These are phyloP conservation scores for Aspergillus ochraceus DNA, from an alignment of 2,329 filamentous ascomycete genomes.

Conservation along the genomic window DNA sequence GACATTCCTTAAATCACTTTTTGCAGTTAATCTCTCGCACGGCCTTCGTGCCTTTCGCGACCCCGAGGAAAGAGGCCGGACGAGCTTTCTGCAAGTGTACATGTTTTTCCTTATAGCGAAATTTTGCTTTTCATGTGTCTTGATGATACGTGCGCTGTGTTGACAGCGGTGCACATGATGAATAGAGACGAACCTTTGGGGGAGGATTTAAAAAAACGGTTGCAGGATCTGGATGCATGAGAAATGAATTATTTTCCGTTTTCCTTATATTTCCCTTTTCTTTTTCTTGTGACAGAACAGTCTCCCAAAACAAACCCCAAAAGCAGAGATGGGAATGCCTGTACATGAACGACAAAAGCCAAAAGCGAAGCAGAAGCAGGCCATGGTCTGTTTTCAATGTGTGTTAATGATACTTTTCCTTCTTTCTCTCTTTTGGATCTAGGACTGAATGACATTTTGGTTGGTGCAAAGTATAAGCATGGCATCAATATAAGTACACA, in stretches of 20 bases:
- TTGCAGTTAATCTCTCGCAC: not conserved
- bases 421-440: not conserved
- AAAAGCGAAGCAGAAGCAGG: constrained; percentile 17
- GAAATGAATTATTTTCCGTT: constrained; percentile 28
- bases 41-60: not conserved
- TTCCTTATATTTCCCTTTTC: constrained; percentile 14
- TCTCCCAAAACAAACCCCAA: not conserved
- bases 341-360: constrained; percentile 24
- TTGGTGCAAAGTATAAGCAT: not conserved
- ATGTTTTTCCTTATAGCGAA: constrained; percentile 6
- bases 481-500: not conserved
- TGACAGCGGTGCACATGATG: constrained; percentile 3
- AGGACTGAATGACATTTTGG: not conserved
- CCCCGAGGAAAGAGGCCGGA: not conserved
- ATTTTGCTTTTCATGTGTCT: constrained; percentile 8
- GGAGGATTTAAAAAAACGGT: not conserved
- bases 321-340: not conserved
- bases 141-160: constrained; percentile 7
- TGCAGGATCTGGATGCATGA: constrained; percentile 27
- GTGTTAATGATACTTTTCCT: constrained; percentile 16
- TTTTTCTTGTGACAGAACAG: not conserved
- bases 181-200: constrained; percentile 1
- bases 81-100: not conserved
- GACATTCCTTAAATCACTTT: constrained; percentile 61
- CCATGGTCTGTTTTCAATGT: constrained; percentile 22